These are phyloP conservation scores for Coemansia sp. DNA, from an alignment of 192 early-diverging fungal species.

Conservation along the genomic window DNA sequence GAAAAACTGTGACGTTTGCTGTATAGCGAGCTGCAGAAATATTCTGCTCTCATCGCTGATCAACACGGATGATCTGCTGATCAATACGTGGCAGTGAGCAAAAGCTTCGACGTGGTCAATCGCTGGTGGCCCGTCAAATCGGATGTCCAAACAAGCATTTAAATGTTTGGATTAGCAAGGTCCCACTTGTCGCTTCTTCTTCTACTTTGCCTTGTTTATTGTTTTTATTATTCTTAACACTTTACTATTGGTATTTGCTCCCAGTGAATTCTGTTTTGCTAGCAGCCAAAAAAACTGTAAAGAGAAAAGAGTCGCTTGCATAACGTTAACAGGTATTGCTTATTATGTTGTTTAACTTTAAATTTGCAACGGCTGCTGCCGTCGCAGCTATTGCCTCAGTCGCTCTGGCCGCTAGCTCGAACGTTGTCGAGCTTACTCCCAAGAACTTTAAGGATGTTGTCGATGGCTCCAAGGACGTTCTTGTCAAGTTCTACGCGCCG, in stretches of 20 bases:
- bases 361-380: slow-evolving; percentile 24
- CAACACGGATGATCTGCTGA: too few species aligned
- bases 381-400: slow-evolving; percentile 39
- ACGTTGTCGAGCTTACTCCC: slow-evolving; percentile 45
- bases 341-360: slow-evolving; percentile 38
- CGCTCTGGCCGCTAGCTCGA: slow-evolving; percentile 22
- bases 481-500: slow-evolving; percentile 88
- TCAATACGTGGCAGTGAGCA: too few species aligned
- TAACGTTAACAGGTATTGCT: neutral
- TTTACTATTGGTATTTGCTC: too few species aligned
- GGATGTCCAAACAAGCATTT: too few species aligned
- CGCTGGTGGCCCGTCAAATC: too few species aligned
- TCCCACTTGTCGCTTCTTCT: too few species aligned
- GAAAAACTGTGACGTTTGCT: slow-evolving; percentile 29
- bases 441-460: slow-evolving; percentile 54
- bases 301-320: neutral
- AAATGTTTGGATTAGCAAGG: too few species aligned
- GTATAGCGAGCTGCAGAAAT: slow-evolving; percentile 1
- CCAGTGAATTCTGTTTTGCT: too few species aligned
- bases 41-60: neutral
- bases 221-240: neutral
- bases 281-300: neutral
- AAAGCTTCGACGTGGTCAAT: too few species aligned
- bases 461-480: slow-evolving; percentile 70
- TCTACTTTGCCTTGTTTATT: neutral